A percentile compares a stretch with the other conserved stretches of the same genome.
Evolutionary conservation across 1,284 basidiomycete genomes (phyloP).

Genomic region (Ceratobasidium sp.): DNA sequence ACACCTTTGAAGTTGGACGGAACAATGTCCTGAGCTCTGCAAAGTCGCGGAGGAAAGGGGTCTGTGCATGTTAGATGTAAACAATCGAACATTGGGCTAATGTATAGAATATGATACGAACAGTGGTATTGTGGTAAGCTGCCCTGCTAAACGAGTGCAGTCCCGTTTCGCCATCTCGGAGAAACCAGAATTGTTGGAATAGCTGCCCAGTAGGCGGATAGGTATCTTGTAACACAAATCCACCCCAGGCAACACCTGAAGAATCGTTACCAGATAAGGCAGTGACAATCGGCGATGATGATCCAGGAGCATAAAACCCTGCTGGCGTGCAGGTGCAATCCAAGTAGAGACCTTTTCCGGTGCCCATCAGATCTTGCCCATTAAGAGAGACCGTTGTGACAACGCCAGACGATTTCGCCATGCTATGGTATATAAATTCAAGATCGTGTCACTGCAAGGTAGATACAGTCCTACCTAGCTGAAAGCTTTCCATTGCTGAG

Average conservation of each 20-base stretch:
- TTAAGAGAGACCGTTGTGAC: constrained; percentile 23
- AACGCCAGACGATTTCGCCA: constrained; percentile 18
- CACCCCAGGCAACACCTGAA: constrained; percentile 13
- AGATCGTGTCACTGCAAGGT: not conserved
- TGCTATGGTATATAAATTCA: constrained; percentile 8
- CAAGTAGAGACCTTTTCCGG: constrained; percentile 17
- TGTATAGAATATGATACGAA: constrained; percentile 44
- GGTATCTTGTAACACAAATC: constrained; percentile 31
- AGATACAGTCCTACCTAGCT: constrained; percentile 7
- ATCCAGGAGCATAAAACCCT: constrained; percentile 36
- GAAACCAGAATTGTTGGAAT: constrained; percentile 52
- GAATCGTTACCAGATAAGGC: constrained; percentile 24
- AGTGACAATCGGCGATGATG: constrained; percentile 3
- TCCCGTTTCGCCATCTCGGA: constrained; percentile 50
- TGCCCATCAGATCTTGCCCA: constrained; percentile 25
- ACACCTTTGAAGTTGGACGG: constrained; percentile 45
- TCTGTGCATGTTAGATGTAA: not conserved
- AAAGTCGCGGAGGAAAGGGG: constrained; percentile 45
- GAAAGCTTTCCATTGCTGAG: constrained; percentile 26
- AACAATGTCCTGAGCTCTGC: constrained; percentile 47
- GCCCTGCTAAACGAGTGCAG: constrained; percentile 49
- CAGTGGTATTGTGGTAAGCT: constrained; percentile 44
- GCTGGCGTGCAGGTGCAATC: constrained; percentile 24
- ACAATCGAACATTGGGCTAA: not conserved
- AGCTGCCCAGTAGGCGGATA: constrained; percentile 45